These are phyloP conservation scores for Niebla homalea DNA, from an alignment of 495 filamentous ascomycete genomes.

Conservation along the genomic window DNA sequence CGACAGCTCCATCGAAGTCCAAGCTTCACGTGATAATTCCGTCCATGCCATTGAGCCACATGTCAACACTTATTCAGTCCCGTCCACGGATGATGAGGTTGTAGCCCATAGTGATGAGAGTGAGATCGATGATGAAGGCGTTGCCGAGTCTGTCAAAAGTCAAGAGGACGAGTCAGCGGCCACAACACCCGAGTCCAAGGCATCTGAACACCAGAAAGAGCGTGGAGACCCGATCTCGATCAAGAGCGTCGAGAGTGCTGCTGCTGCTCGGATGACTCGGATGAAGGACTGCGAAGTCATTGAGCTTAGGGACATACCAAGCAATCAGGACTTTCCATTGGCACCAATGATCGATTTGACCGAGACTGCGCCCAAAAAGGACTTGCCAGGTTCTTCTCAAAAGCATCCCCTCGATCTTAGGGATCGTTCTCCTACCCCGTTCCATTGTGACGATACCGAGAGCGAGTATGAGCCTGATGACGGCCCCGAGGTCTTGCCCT, in stretches of 20 bases:
- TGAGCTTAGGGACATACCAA: too few relatives aligned
- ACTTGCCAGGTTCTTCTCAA: background rate
- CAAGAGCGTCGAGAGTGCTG: background rate
- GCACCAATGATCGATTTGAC: too few relatives aligned
- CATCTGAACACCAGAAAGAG: background rate
- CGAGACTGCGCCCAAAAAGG: too few relatives aligned
- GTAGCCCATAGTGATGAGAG: slow-evolving; percentile 4
- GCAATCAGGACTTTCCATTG: too few relatives aligned
- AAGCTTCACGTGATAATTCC: slow-evolving; percentile 13
- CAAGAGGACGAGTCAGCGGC: slow-evolving; percentile 3
- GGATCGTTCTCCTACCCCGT: background rate
- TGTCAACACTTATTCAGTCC: slow-evolving; percentile 12
- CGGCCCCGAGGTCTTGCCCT: slow-evolving; percentile 8
- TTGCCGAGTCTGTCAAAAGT: slow-evolving; percentile 3
- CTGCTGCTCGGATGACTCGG: too few relatives aligned
- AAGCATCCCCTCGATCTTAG: slow-evolving; percentile 9
- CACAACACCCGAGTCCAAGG: slow-evolving; percentile 8
- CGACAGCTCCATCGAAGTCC: slow-evolving; percentile 12
- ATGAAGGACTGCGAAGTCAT: too few relatives aligned
- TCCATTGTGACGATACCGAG: slow-evolving; percentile 4
- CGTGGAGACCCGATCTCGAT: background rate
- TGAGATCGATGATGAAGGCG: slow-evolving; percentile 14
- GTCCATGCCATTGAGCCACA: slow-evolving; percentile 11
- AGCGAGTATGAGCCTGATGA: slow-evolving; percentile 10
- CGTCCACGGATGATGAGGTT: slow-evolving; percentile 12